phyloP scores from a whole-genome alignment of 1,139 yeast genomes.

The Geotrichum restrictum region DNA sequence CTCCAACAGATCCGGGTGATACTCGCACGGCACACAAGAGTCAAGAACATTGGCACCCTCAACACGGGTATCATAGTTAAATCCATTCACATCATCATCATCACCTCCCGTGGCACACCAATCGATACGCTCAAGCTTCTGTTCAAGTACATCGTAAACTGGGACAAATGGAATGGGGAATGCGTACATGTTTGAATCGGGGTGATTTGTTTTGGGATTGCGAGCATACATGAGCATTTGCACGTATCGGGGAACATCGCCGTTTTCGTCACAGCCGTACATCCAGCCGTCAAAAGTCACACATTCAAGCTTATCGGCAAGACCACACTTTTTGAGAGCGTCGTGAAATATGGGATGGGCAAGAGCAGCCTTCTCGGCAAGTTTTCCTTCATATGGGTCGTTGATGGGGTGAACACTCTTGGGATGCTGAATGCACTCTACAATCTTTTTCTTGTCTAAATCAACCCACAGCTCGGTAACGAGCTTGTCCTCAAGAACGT shows the following conservation, averaged over 20 bases:
- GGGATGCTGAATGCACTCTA: constrained; percentile 55
- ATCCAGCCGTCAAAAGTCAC: constrained; percentile 91
- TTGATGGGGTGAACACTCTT: constrained; percentile 70
- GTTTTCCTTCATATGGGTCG: constrained; percentile 63
- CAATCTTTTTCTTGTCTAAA: constrained; percentile 53
- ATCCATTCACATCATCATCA: constrained; percentile 44
- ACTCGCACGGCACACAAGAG: constrained; percentile 58
- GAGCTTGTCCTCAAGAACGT: constrained; percentile 52
- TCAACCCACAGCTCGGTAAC: constrained; percentile 74
- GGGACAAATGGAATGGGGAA: constrained; percentile 80
- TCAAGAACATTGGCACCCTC: constrained; percentile 63
- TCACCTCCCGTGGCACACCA: constrained; percentile 64
- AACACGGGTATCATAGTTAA: constrained; percentile 44
- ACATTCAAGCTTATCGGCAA: constrained; percentile 47
- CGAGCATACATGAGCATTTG: constrained; percentile 69
- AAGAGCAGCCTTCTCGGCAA: constrained; percentile 67
- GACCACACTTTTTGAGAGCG: constrained; percentile 53
- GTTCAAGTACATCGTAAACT: constrained; percentile 65
- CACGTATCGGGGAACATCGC: constrained; percentile 62
- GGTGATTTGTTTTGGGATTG: constrained; percentile 59
- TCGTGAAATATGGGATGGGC: constrained; percentile 63
- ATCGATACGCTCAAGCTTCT: constrained; percentile 69
- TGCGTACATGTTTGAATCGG: constrained; percentile 81
- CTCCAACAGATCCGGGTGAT: constrained; percentile 48
- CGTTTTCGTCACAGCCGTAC: constrained; percentile 83